Base-by-base conservation (phyloP, 768 basidiomycete species). In the Trametes punicea region DNA sequence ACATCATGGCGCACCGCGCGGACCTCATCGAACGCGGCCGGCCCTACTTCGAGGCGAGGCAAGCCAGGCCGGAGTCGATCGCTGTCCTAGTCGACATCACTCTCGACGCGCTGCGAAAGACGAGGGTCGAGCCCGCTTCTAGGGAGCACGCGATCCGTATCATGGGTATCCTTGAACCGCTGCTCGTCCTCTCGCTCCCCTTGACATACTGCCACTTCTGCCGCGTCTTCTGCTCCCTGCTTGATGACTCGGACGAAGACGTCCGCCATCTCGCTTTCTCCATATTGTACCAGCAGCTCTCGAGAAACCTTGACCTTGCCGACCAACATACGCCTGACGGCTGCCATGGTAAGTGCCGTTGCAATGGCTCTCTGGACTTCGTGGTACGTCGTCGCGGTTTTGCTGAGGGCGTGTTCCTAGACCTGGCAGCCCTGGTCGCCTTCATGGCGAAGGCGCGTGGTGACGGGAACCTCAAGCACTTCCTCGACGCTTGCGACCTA, bases 401-500 rank as follows among this genome's bases (percentile, higher is more conserved):
- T 25, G 21, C 51, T 44, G 23, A 49, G 16, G 26, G 39, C 16
- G 21, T 2, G 7, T 20, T 11, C 18, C 2, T 15, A 60, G 59
- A 60, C 25, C 20, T 55, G 21, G 34, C 44, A 5, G 49, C 48
- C 2, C 29, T 60, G 8, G 53, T 60, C 10, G 20, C 20, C 26
- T 60, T 60, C 45, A 51, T 55, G 6, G 29, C 39, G 10, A 33
- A 29, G 7, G 38, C 45, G 10, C 59, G 48, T 29, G 20, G 18
- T 6, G 54, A 55, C 39, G 41, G 25, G 1, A 40, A 48, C 44
- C 27, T 30, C 3, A 49, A 54, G 31, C 53, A 51, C 26, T 60
- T 60, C 48, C 48, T 60, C 5, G 45, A 51, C 48, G 59, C 59
- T 9, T 55, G 59, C 49, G 54, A 60, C 25, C 54, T 60, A 11